Evolutionary conservation across 805 yeast genomes (phyloP).

Genomic region (Saccharomycodes ludwigii): DNA sequence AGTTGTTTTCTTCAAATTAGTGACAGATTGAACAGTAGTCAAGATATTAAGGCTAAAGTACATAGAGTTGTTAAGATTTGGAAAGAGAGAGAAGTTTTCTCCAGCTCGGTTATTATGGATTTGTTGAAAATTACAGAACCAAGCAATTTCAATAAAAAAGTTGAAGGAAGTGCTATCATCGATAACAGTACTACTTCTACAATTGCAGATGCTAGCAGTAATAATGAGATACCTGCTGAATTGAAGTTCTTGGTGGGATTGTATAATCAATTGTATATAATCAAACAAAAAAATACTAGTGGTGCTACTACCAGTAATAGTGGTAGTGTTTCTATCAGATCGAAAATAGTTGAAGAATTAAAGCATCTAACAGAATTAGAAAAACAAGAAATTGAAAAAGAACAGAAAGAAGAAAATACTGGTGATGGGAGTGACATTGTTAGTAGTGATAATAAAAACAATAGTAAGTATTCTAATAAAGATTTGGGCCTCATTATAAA

Average conservation of each 20-base stretch:
- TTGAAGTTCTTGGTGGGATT: conserved; percentile 17
- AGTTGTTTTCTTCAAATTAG: conserved; percentile 18
- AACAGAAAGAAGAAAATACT: conserved; percentile 17
- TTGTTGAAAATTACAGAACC: too few species aligned
- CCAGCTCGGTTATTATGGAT: conserved; percentile 21
- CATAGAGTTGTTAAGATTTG: conserved; percentile 53
- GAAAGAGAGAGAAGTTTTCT: conserved; percentile 47
- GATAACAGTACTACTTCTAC: conserved; percentile 6
- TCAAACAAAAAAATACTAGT: conserved; percentile 14
- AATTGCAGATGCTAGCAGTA: conserved; percentile 5
- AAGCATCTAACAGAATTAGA: too few species aligned
- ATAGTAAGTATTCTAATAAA: conserved; percentile 17
- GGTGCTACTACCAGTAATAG: too few species aligned
- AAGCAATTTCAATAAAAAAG: too few species aligned
- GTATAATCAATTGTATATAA: conserved; percentile 12
- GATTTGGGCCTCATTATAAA: conserved; percentile 12
- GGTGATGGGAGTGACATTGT: conserved; percentile 16
- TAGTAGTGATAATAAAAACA: conserved; percentile 19
- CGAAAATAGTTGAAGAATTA: too few species aligned
- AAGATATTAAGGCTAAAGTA: conserved; percentile 37
- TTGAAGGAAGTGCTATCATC: conserved; percentile 9
- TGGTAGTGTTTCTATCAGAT: too few species aligned
- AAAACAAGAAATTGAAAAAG: conserved; percentile 18
- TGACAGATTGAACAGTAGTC: background rate
- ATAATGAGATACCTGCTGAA: conserved; percentile 21